Percentiles rank a stretch among this genome's conserved stretches.
phyloP scores from a whole-genome alignment of 1,284 basidiomycete genomes.

The Coniophora puteana region DNA sequence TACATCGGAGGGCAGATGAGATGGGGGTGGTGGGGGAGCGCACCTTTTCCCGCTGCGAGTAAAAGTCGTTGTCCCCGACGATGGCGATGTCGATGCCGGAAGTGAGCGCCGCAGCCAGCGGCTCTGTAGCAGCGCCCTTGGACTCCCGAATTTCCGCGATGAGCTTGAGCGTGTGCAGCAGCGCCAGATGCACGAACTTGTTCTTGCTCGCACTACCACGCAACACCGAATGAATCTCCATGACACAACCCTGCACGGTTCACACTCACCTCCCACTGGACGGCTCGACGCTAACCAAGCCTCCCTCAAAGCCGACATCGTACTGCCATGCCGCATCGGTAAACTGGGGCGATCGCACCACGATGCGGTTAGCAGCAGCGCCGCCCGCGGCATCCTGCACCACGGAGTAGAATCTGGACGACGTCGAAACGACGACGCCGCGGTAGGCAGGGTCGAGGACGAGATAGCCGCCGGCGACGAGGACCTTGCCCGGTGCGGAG shows the following conservation, averaged over 20 bases:
- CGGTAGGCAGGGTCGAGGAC: conserved; percentile 84
- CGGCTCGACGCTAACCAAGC: conserved; percentile 42
- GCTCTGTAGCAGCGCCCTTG: conserved; percentile 47
- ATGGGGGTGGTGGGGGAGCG: conserved; percentile 6
- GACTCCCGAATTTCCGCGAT: conserved; percentile 46
- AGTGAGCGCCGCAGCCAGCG: conserved; percentile 42
- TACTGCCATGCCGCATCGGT: conserved; percentile 79
- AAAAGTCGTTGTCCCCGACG: conserved; percentile 96
- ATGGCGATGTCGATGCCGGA: conserved; percentile 74
- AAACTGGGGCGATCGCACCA: conserved; percentile 92
- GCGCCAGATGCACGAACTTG: conserved; percentile 89
- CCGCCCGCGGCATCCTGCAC: conserved; percentile 34
- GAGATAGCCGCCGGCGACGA: conserved; percentile 92
- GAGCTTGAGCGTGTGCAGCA: conserved; percentile 74
- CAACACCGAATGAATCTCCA: neutral
- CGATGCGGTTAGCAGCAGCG: conserved; percentile 41
- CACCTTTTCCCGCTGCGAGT: conserved; percentile 88
- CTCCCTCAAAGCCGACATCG: conserved; percentile 40
- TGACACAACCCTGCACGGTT: neutral
- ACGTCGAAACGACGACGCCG: conserved; percentile 87
- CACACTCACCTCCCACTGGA: conserved; percentile 37
- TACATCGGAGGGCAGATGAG: conserved; percentile 6
- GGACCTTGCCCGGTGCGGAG: conserved; percentile 94
- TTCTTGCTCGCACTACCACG: conserved; percentile 47
- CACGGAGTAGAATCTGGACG: conserved; percentile 89